Base-by-base conservation (phyloP, 108 stramenopile genomes). In the Discostella pseudostelligera region DNA sequence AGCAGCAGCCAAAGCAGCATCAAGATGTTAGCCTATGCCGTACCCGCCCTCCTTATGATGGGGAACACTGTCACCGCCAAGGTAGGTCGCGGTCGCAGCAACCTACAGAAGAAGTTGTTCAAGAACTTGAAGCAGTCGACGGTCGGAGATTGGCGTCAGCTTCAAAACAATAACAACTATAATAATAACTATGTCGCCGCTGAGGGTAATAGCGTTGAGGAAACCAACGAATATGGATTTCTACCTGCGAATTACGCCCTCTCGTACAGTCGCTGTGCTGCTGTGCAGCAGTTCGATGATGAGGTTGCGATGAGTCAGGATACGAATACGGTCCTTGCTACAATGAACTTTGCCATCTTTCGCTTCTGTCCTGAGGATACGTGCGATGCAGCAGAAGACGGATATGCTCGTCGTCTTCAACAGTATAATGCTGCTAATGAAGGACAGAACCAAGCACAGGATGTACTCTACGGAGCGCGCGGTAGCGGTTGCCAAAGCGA, bases 241-340 rank as follows among this genome's bases (percentile, higher is more conserved):
- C 5, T 35, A 0, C 62, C 88, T 13, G 64, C 79, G 4, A 39
- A 78, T 9, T 89, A 82, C 46, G 87, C 89, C 9, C 56, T 94
- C 51, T 86, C 88, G 48, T 94, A 94, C 70, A 65, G 74, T 16
- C 85, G 87, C 11, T 94, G 93, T 45, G 78, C 81, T 13, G 77
- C 68, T 24, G 63, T 78, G 32, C 45, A 40, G 21, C 65, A 72
- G 36, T 81, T 55, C 22, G 71, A 72, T 24, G 67, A 74, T 28
- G 60, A 78, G 1, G 5, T 74, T 20, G 81, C 81, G 32, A 69
- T 59, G 8, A 62, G 36, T 29, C 82, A 83, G 22, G 61, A 78
- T 36, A 47, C 76, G 14, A 45, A 54, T 0, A 59, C 75, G 12
- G 87, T 86, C 20, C 70, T 91, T 22, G 72, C 48, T 39, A 81